Conservation (phyloP, 2,329 filamentous ascomycete species). For the Trichoderma sp. region DNA sequence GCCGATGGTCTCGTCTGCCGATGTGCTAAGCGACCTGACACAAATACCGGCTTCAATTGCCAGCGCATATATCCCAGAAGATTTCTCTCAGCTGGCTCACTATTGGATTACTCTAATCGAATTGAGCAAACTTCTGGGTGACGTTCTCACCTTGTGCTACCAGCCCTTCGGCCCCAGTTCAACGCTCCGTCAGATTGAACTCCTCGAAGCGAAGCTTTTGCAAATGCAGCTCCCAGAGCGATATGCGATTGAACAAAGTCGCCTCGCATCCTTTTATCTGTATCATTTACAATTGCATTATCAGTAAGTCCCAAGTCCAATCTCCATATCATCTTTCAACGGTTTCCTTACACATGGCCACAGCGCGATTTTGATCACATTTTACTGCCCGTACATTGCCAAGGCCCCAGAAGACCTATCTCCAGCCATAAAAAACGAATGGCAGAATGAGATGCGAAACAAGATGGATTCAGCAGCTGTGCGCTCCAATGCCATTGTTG, state of each 20-base stretch:
- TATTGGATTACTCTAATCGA: neutral
- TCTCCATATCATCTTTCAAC: neutral
- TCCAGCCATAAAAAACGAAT: neutral
- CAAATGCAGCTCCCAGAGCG: neutral
- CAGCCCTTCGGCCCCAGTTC: neutral
- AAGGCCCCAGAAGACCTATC: neutral
- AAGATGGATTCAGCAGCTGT: constrained; percentile 3
- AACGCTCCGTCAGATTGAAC: neutral
- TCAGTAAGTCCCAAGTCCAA: neutral
- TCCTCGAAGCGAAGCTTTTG: neutral
- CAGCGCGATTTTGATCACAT: neutral
- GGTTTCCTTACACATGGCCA: neutral
- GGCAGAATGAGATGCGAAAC: neutral
- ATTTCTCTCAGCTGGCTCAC: constrained; percentile 1
- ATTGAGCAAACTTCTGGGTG: neutral
- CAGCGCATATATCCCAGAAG: neutral
- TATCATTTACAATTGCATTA: neutral
- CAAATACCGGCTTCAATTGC: neutral
- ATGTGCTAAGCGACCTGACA: neutral
- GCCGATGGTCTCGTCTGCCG: neutral
- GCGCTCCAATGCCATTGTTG: neutral
- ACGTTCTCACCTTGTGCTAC: neutral
- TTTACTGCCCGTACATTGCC: neutral
- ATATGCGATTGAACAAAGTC: neutral
- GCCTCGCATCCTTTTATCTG: neutral